Evolutionary conservation across 176 grass and related monocot species (phyloP).

Genomic region (Triticum turgidum): DNA sequence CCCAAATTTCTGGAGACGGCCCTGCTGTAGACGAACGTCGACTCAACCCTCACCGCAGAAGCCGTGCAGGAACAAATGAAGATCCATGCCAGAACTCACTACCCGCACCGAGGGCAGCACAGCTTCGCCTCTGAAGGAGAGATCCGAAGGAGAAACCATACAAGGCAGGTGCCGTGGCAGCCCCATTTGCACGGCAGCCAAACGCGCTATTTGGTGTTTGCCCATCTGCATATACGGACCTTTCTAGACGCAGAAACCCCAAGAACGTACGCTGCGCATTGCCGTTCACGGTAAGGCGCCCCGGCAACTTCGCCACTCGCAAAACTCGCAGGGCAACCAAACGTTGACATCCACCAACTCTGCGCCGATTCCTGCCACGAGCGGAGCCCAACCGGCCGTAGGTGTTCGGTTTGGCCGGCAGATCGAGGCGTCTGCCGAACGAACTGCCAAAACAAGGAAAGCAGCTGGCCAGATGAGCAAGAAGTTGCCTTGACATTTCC

Average conservation of each 20-base stretch:
- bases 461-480: not conserved
- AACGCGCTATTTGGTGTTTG: not conserved
- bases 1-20: too few relatives aligned
- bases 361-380: not conserved
- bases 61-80: too few relatives aligned
- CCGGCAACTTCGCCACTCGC: not conserved
- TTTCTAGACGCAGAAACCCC: not conserved
- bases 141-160: too few relatives aligned
- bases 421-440: not conserved
- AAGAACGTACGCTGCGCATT: not conserved
- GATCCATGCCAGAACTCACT: too few relatives aligned
- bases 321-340: not conserved
- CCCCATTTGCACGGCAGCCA: too few relatives aligned
- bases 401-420: not conserved
- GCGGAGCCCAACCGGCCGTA: not conserved
- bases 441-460: constrained; percentile 5
- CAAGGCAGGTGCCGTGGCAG: too few relatives aligned
- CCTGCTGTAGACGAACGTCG: too few relatives aligned
- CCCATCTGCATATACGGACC: not conserved
- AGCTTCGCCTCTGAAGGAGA: too few relatives aligned
- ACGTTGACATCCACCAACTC: not conserved
- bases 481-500: not conserved
- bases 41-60: too few relatives aligned
- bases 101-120: too few relatives aligned
- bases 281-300: not conserved